Conservation (phyloP, 768 basidiomycete genomes). For the Termitomyces sp. region DNA sequence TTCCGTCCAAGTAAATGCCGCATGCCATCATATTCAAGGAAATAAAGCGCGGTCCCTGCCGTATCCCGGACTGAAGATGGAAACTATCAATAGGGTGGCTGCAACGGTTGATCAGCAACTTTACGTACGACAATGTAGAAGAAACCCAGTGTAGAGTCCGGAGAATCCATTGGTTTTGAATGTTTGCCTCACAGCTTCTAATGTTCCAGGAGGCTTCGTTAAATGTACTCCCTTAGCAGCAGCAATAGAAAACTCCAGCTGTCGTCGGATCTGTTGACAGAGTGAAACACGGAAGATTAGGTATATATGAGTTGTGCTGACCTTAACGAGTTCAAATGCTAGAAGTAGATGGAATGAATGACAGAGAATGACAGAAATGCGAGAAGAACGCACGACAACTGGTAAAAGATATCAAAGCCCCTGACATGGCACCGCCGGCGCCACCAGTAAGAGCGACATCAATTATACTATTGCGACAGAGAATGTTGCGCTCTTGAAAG, state of each 20-base stretch:
- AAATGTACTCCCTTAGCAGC: constrained; percentile 69
- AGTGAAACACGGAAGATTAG: constrained; percentile 3
- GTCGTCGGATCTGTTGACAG: constrained; percentile 69
- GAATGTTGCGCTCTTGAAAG: constrained; percentile 52
- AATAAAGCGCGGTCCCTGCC: constrained; percentile 85
- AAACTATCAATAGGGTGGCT: not conserved
- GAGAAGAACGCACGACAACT: constrained; percentile 70
- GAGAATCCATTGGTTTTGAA: constrained; percentile 53
- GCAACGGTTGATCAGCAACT: not conserved
- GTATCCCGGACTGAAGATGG: constrained; percentile 73
- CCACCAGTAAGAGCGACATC: constrained; percentile 78
- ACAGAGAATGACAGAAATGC: not conserved
- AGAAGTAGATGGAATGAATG: constrained; percentile 4
- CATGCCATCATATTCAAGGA: constrained; percentile 91
- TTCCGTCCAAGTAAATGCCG: constrained; percentile 79
- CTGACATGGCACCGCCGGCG: constrained; percentile 82
- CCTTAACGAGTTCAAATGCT: constrained; percentile 96
- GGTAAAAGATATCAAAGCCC: constrained; percentile 82
- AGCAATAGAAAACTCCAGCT: constrained; percentile 90
- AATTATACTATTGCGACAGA: constrained; percentile 52
- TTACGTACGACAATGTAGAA: constrained; percentile 75
- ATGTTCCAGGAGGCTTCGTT: constrained; percentile 71
- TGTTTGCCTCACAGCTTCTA: constrained; percentile 78
- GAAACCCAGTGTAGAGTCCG: constrained; percentile 81
- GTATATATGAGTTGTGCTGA: constrained; percentile 22